Conservation (phyloP, 768 basidiomycete genomes). For the Leccinum subgranulosum region DNA sequence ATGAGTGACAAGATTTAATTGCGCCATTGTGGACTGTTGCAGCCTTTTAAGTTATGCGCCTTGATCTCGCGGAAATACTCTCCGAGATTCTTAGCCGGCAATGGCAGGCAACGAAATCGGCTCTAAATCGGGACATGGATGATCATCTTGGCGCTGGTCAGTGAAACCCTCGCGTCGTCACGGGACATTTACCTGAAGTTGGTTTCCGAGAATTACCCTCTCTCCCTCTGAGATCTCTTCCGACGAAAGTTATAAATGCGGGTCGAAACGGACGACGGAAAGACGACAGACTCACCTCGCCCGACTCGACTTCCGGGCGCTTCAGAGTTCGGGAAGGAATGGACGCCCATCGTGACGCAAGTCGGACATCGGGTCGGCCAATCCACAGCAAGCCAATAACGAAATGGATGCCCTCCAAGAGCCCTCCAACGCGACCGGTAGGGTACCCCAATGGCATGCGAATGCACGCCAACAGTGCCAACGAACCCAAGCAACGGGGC, state of each 20-base stretch:
- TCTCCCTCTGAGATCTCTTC: background rate
- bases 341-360: background rate
- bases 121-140: background rate
- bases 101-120: background rate
- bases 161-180: background rate
- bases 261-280: background rate
- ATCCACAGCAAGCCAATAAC: constrained; percentile 13
- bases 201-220: background rate
- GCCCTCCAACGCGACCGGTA: background rate
- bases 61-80: too few relatives aligned
- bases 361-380: background rate
- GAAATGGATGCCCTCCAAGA: background rate
- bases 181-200: background rate
- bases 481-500: background rate
- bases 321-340: background rate
- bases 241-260: background rate
- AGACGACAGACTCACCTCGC: background rate
- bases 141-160: background rate
- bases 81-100: too few relatives aligned
- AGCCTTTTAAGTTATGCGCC: background rate
- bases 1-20: background rate
- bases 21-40: too few relatives aligned
- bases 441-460: background rate
- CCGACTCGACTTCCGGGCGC: background rate
- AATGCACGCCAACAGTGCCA: background rate